Evolutionary conservation across 139 green algal species (phyloP).

Genomic region (Coelastrella sp.): DNA sequence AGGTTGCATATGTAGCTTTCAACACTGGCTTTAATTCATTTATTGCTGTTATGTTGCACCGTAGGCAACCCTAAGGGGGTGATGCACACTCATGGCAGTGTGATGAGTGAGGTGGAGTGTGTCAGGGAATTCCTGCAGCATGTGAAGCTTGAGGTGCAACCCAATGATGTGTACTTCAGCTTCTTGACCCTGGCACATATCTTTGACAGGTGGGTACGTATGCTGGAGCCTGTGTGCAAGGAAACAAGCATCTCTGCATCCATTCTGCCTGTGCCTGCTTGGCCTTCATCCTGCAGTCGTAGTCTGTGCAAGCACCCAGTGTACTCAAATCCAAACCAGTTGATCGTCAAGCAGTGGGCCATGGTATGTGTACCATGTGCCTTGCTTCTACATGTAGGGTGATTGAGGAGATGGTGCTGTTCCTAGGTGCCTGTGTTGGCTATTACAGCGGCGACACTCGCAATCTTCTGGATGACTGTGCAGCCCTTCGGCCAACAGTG

Average conservation of each 20-base stretch:
- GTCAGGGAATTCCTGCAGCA: constrained; percentile 64
- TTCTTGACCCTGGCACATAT: constrained; percentile 81
- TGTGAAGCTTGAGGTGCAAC: constrained; percentile 33
- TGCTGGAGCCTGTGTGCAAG: no score
- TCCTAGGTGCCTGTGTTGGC: constrained; percentile 56
- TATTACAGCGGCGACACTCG: constrained; percentile 58
- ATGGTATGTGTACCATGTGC: no score
- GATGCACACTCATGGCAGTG: constrained; percentile 75
- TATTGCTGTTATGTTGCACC: background rate
- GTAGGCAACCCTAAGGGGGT: constrained; percentile 84
- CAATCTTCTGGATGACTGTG: constrained; percentile 82
- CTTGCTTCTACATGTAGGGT: no score
- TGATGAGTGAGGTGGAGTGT: constrained; percentile 63
- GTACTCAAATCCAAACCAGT: no score
- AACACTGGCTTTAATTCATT: background rate
- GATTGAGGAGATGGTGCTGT: constrained; percentile 56
- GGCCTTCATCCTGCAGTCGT: background rate
- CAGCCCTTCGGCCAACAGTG: constrained; percentile 83
- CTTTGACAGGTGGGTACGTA: constrained; percentile 83
- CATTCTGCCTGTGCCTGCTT: no score
- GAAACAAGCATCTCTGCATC: no score
- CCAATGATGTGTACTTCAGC: constrained; percentile 28
- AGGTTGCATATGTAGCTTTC: background rate
- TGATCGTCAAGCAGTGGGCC: no score
- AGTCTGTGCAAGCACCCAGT: no score